Percentiles rank a stretch among this genome's conserved stretches.
Conservation (phyloP, 441 rosid genomes). For the Euphorbia corollata region DNA sequence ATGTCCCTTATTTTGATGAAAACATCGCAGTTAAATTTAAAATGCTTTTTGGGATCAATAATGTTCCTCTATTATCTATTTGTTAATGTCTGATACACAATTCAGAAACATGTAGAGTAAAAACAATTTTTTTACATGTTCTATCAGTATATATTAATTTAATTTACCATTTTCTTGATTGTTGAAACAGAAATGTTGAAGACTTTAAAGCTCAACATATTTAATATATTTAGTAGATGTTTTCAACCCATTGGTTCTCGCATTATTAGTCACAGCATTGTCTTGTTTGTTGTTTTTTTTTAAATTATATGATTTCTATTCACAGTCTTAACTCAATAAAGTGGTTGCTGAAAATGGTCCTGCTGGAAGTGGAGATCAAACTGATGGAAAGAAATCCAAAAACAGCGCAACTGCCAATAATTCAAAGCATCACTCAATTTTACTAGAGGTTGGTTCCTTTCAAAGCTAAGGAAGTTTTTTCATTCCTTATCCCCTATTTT, state of each 20-base stretch:
- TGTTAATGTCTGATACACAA: background rate
- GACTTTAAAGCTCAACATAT: background rate
- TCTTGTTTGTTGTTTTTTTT: conserved; percentile 13
- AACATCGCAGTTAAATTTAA: background rate
- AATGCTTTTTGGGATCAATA: background rate
- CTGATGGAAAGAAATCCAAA: conserved; percentile 30
- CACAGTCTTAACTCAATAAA: conserved; percentile 72
- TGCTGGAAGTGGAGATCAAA: conserved; percentile 30
- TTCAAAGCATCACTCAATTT: conserved; percentile 62
- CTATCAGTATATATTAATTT: background rate
- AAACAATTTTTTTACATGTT: background rate
- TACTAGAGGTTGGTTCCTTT: conserved; percentile 52
- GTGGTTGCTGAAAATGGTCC: conserved; percentile 36
- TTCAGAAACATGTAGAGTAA: background rate
- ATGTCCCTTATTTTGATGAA: background rate
- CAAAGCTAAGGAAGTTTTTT: background rate
- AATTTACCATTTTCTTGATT: background rate
- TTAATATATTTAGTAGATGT: background rate
- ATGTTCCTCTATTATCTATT: background rate
- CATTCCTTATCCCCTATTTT: background rate
- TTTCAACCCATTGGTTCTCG: background rate
- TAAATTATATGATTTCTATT: conserved; percentile 17
- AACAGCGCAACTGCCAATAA: conserved; percentile 17
- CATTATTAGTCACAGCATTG: background rate
- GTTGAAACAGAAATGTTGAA: background rate